phyloP scores from a whole-genome alignment of 2,329 filamentous ascomycete genomes.

The Hypoxylon sp. region DNA sequence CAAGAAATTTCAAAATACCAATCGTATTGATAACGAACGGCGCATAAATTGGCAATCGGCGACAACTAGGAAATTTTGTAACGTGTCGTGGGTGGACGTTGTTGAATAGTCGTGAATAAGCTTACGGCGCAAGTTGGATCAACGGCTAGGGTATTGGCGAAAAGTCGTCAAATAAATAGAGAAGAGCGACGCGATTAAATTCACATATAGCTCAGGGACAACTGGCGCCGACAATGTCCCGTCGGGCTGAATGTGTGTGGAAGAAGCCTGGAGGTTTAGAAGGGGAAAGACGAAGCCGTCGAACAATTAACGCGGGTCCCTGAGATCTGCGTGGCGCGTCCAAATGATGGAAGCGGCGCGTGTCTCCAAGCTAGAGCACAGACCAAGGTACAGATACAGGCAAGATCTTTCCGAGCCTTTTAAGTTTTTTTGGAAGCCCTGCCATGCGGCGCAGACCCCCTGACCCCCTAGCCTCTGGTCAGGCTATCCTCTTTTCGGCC shows the following conservation, averaged over 20 bases:
- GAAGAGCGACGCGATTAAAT: not conserved
- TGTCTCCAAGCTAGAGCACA: conserved; percentile 17
- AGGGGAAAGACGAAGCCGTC: not conserved
- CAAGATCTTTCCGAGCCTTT: conserved; percentile 25
- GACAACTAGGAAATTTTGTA: not conserved
- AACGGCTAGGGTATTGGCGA: not conserved
- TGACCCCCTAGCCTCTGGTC: no score
- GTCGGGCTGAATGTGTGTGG: not conserved
- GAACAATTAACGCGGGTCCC: conserved; percentile 37
- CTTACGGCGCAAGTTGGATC: conserved; percentile 3
- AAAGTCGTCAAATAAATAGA: not conserved
- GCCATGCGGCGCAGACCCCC: no score
- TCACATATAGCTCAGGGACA: not conserved
- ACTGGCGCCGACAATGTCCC: not conserved
- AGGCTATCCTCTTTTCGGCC: conserved; percentile 17
- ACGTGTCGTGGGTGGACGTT: not conserved
- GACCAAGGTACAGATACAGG: conserved; percentile 6
- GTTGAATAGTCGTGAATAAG: conserved; percentile 1
- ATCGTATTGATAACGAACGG: not conserved
- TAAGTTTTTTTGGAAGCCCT: no score
- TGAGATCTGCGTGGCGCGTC: conserved; percentile 32
- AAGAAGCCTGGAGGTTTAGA: not conserved
- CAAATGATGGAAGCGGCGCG: conserved; percentile 24
- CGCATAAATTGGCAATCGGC: not conserved
- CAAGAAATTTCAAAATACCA: not conserved